Conservation (phyloP, 805 yeast genomes). For the Monosporozyma solicola region DNA sequence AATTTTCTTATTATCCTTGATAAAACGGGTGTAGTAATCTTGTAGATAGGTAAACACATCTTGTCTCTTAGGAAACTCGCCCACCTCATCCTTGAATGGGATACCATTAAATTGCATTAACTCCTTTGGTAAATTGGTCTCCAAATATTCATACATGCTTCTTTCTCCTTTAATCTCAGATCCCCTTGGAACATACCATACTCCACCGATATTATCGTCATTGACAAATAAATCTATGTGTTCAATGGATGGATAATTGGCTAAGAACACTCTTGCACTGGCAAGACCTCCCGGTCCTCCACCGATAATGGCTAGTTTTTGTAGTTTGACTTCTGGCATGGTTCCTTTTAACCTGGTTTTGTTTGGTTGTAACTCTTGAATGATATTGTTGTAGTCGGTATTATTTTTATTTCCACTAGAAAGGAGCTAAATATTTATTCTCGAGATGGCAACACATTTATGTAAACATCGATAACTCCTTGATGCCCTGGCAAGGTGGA, state of each 20-base stretch:
- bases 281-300: slow-evolving; percentile 74
- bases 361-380: background rate
- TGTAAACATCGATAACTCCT: too few relatives aligned
- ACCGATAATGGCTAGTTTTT: slow-evolving; percentile 57
- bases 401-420: background rate
- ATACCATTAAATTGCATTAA: slow-evolving; percentile 57
- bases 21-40: slow-evolving; percentile 36
- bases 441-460: background rate
- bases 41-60: slow-evolving; percentile 57
- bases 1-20: slow-evolving; percentile 17
- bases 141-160: slow-evolving; percentile 56
- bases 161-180: slow-evolving; percentile 14
- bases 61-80: slow-evolving; percentile 48
- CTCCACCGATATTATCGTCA: slow-evolving; percentile 58
- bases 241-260: slow-evolving; percentile 39
- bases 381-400: background rate
- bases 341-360: background rate
- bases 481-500: too few relatives aligned
- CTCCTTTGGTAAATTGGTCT: slow-evolving; percentile 57
- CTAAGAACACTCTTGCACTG: slow-evolving; percentile 50
- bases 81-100: slow-evolving; percentile 40
- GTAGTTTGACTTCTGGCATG: background rate
- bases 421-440: background rate
- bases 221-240: slow-evolving; percentile 51
- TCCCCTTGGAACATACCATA: slow-evolving; percentile 53